Evolutionary conservation across 1,139 yeast genomes (phyloP).

Genomic region (Scheffersomyces parashehatae): DNA sequence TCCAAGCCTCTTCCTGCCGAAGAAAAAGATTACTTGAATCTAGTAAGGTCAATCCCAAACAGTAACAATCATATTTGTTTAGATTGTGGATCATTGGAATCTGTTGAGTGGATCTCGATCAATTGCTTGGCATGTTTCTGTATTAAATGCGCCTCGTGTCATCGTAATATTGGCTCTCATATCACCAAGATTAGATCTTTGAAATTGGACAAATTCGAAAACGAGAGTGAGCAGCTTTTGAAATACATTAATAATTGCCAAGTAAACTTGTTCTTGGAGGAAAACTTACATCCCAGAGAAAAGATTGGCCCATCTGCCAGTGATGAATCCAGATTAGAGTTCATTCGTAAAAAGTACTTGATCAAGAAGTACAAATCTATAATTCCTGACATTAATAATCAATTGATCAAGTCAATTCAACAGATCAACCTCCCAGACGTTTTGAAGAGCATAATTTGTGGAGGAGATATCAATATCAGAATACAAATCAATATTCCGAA

Average conservation of each 20-base stretch:
- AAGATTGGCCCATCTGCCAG: constrained; percentile 35
- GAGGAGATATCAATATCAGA: constrained; percentile 47
- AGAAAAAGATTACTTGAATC: constrained; percentile 32
- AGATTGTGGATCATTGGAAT: constrained; percentile 67
- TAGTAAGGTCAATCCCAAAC: constrained; percentile 49
- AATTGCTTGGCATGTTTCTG: constrained; percentile 75
- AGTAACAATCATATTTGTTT: constrained; percentile 69
- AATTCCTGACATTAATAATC: constrained; percentile 25
- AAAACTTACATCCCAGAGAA: constrained; percentile 12
- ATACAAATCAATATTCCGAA: constrained; percentile 28
- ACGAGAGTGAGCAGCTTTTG: constrained; percentile 42
- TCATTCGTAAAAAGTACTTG: constrained; percentile 53
- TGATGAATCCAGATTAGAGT: constrained; percentile 39
- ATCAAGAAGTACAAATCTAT: constrained; percentile 34
- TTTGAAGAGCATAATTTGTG: constrained; percentile 48
- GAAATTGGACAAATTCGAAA: constrained; percentile 49
- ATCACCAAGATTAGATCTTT: constrained; percentile 52
- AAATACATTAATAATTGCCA: constrained; percentile 40
- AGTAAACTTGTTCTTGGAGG: constrained; percentile 43
- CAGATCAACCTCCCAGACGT: constrained; percentile 49
- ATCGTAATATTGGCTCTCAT: constrained; percentile 53
- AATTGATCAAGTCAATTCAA: constrained; percentile 48
- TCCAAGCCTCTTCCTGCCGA: constrained; percentile 16
- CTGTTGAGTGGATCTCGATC: constrained; percentile 88
- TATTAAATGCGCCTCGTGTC: constrained; percentile 73